Percentiles rank a stretch among this genome's conserved stretches.
phyloP scores from a whole-genome alignment of 1,139 yeast genomes.

The Oligophagozyma castellii region DNA sequence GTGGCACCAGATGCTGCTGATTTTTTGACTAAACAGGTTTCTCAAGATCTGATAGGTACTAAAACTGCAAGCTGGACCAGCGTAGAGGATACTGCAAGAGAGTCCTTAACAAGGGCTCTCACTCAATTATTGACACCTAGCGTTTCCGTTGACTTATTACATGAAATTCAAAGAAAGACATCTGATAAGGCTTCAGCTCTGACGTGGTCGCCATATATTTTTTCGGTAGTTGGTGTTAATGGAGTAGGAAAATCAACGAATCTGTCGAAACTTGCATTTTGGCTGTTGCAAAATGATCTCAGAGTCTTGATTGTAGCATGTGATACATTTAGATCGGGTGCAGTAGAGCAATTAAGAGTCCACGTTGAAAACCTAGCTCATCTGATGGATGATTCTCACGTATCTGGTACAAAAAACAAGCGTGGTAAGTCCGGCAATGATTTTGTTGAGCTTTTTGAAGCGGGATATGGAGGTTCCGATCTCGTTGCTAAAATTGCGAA shows the following conservation, averaged over 20 bases:
- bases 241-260: conserved; percentile 98
- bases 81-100: conserved; percentile 44
- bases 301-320: conserved; percentile 89
- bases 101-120: conserved; percentile 60
- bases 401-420: conserved; percentile 22
- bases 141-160: conserved; percentile 74
- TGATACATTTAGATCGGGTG: conserved; percentile 96
- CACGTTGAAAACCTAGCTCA: conserved; percentile 77
- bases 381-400: conserved; percentile 32
- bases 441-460: conserved; percentile 72
- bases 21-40: conserved; percentile 43
- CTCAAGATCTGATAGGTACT: conserved; percentile 46
- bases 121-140: conserved; percentile 83
- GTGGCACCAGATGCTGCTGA: conserved; percentile 48
- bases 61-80: conserved; percentile 56
- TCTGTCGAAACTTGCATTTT: conserved; percentile 83
- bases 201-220: conserved; percentile 62
- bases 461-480: conserved; percentile 94
- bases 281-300: conserved; percentile 84
- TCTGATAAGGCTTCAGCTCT: conserved; percentile 14
- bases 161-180: conserved; percentile 54
- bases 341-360: conserved; percentile 90
- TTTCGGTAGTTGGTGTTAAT: conserved; percentile 93
- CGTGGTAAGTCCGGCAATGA: conserved; percentile 31
- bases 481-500: conserved; percentile 89